Conservation (phyloP, 805 yeast genomes). For the Lipomyces orientalis region DNA sequence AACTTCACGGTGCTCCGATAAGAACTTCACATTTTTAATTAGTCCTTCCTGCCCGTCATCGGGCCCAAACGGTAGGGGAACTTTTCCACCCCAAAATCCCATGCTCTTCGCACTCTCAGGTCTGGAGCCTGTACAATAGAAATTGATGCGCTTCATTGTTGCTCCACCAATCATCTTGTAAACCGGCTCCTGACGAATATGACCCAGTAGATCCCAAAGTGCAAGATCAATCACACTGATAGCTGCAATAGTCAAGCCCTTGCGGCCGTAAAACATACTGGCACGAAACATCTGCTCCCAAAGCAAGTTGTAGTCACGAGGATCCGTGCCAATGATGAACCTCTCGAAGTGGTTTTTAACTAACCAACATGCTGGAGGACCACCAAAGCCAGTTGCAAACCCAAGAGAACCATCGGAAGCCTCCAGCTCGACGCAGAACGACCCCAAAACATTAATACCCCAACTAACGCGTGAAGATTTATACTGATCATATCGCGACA, state of each 20-base stretch:
- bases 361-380: slow-evolving; percentile 58
- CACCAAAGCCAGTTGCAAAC: slow-evolving; percentile 40
- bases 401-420: no score
- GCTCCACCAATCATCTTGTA: slow-evolving; percentile 60
- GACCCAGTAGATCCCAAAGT: slow-evolving; percentile 58
- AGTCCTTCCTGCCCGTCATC: no score
- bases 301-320: slow-evolving; percentile 52
- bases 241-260: slow-evolving; percentile 56
- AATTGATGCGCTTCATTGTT: slow-evolving; percentile 52
- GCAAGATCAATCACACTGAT: slow-evolving; percentile 57
- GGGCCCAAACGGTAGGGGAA: slow-evolving; percentile 56
- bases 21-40: no score
- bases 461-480: no score
- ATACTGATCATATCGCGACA: no score
- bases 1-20: no score
- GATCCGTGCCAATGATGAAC: slow-evolving; percentile 55
- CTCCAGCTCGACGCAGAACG: no score
- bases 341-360: slow-evolving; percentile 54
- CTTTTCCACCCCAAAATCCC: slow-evolving; percentile 63
- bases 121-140: slow-evolving; percentile 57
- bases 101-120: slow-evolving; percentile 56
- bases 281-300: slow-evolving; percentile 59
- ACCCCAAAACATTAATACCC: no score
- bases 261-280: slow-evolving; percentile 58
- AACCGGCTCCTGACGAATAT: slow-evolving; percentile 57